These are phyloP conservation scores for Coemansia sp. DNA, from an alignment of 192 early-diverging fungal genomes.

Conservation along the genomic window DNA sequence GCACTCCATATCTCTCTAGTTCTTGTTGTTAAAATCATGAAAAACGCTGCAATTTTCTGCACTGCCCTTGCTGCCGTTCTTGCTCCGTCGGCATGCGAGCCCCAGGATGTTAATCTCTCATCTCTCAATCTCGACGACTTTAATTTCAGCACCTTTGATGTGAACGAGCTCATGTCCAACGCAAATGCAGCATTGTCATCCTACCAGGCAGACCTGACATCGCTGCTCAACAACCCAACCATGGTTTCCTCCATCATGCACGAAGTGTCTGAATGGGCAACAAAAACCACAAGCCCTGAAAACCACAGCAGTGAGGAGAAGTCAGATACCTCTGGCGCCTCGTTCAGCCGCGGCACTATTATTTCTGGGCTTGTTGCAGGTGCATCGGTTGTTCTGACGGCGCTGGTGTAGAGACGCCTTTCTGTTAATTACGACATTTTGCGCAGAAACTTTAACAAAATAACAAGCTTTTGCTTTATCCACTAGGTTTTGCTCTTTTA, in stretches of 20 bases:
- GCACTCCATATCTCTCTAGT: too few species aligned
- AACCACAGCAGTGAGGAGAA: neutral
- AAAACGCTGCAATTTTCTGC: neutral
- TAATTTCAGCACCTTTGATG: neutral
- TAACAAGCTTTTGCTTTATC: too few species aligned
- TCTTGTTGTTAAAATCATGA: neutral
- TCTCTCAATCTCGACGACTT: neutral
- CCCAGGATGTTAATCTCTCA: neutral
- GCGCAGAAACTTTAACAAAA: too few species aligned
- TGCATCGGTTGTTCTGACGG: constrained; percentile 14
- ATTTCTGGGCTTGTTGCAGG: constrained; percentile 23
- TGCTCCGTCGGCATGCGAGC: neutral
- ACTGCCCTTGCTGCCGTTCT: neutral
- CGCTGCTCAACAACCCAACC: neutral
- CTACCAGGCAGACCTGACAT: neutral
- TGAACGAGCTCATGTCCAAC: neutral
- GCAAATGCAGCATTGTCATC: neutral
- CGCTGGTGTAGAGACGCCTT: constrained; percentile 22
- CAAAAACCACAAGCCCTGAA: neutral
- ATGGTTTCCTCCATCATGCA: neutral
- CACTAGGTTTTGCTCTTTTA: too few species aligned
- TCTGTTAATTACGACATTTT: too few species aligned
- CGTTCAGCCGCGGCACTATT: constrained; percentile 17
- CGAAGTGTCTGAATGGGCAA: neutral
- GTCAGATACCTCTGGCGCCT: constrained; percentile 7